Evolutionary conservation across 441 rosid genomes (phyloP), one percentile per base, ranked within the genome.

Genomic region (Breynia disticha): DNA sequence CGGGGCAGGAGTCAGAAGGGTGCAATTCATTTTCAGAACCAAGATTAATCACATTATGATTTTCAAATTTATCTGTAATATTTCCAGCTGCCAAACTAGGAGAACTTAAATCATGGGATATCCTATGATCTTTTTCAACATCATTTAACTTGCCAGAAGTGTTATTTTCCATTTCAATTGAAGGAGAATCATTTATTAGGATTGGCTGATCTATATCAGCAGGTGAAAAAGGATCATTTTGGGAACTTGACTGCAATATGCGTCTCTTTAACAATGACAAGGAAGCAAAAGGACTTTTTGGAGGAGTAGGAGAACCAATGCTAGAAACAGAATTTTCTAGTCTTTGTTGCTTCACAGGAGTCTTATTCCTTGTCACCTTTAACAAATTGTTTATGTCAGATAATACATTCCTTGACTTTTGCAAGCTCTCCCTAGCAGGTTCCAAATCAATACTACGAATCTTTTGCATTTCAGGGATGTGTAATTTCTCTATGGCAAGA

Each of bases 391-490:
- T 75, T 69, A 83, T 76, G 55, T 83, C 74, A 15, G 78, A 62
- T 21, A 79, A 61, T 47, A 63, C 66, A 69, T 56, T 67, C 62
- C 82, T 81, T 46, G 63, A 72, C 55, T 72, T 82, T 48, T 66
- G 53, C 45, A 71, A 49, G 48, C 56, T 71, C 39, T 64, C 71
- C 45, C 48, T 62, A 17, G 80, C 67, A 64, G 71, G 71, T 59
- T 70, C 78, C 55, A 77, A 73, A 71, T 76, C 70, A 39, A 70
- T 63, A 69, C 64, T 71, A 55, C 52, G 77, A 47, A 76, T 64
- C 59, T 67, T 80, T 65, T 60, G 75, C 65, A 79, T 49, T 35
- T 79, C 80, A 62, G 95, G 90, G 54, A 88, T 74, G 69, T 71
- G 45, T 56, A 86, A 52, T 46, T 72, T 69, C 59, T 75, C 71